Evolutionary conservation across 305 asterid species (phyloP).

Genomic region (Solanum aculeatissimum): DNA sequence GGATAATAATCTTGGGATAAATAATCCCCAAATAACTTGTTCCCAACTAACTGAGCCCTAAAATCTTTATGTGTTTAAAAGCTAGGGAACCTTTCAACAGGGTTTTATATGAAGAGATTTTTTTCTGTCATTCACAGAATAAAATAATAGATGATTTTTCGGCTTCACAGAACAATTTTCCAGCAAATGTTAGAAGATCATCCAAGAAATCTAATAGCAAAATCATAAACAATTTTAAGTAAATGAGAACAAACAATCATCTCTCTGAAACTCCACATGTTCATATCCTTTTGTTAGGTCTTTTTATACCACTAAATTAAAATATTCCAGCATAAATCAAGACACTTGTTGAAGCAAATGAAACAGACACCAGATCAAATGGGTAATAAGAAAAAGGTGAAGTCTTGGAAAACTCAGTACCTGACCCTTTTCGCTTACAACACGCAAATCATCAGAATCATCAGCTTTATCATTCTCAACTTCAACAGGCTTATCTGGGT

Average conservation of each 20-base stretch:
- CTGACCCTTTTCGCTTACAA: conserved; percentile 84
- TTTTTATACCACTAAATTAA: background rate
- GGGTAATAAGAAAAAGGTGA: background rate
- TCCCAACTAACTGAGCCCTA: background rate
- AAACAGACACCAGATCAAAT: background rate
- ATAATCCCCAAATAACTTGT: background rate
- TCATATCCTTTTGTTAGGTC: background rate
- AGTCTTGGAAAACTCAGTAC: conserved; percentile 20
- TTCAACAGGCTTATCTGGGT: conserved; percentile 45
- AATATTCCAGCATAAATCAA: background rate
- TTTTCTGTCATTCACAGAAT: background rate
- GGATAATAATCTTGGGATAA: background rate
- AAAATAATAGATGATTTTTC: background rate
- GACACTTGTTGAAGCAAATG: background rate
- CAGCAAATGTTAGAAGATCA: background rate
- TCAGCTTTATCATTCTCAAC: conserved; percentile 17
- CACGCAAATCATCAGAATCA: conserved; percentile 57
- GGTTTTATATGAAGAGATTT: background rate
- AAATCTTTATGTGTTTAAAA: background rate
- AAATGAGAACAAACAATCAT: background rate
- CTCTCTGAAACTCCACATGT: background rate
- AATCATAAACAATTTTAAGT: background rate
- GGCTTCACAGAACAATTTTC: background rate
- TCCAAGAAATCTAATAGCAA: background rate
- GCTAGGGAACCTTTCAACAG: background rate